Evolutionary conservation across 2,329 filamentous ascomycete species (phyloP).

Genomic region (Sarocladiaceae sp.): DNA sequence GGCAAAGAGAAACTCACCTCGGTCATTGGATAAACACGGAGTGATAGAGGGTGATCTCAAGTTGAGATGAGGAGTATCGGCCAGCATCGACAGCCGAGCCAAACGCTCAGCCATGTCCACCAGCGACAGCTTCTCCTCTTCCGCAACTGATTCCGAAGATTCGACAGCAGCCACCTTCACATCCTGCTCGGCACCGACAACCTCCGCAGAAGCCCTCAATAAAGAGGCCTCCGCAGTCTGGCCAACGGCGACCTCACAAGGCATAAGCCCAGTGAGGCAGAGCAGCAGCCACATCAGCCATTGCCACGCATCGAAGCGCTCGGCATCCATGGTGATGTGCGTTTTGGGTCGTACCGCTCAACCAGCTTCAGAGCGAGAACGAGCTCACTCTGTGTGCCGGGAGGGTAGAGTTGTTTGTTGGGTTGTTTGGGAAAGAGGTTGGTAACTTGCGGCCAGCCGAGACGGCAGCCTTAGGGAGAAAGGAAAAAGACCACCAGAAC

Average conservation of each 20-base stretch:
- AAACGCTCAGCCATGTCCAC: neutral
- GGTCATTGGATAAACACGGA: conserved; percentile 7
- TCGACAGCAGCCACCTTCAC: conserved; percentile 8
- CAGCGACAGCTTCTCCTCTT: neutral
- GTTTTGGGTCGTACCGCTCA: neutral
- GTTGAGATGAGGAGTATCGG: neutral
- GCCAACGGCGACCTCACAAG: conserved; percentile 5
- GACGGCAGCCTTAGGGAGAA: conserved; percentile 9
- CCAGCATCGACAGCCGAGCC: neutral
- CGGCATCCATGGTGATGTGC: conserved; percentile 5
- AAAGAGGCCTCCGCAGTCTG: conserved; percentile 1
- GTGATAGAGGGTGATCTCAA: conserved; percentile 3
- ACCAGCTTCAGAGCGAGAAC: conserved; percentile 6
- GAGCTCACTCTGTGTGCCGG: conserved; percentile 3
- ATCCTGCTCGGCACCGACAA: conserved; percentile 2
- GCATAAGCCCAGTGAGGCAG: conserved; percentile 5
- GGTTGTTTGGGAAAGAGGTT: conserved; percentile 1
- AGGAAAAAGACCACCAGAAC: neutral
- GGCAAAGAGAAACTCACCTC: neutral
- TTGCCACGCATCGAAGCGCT: conserved; percentile 8
- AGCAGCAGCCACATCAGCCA: conserved; percentile 10
- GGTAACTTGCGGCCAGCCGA: conserved; percentile 9
- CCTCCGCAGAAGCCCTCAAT: conserved; percentile 1
- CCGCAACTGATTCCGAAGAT: conserved; percentile 1
- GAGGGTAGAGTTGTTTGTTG: neutral